phyloP scores from a whole-genome alignment of 2,329 filamentous ascomycete genomes.

The Apiospora phragmitis region DNA sequence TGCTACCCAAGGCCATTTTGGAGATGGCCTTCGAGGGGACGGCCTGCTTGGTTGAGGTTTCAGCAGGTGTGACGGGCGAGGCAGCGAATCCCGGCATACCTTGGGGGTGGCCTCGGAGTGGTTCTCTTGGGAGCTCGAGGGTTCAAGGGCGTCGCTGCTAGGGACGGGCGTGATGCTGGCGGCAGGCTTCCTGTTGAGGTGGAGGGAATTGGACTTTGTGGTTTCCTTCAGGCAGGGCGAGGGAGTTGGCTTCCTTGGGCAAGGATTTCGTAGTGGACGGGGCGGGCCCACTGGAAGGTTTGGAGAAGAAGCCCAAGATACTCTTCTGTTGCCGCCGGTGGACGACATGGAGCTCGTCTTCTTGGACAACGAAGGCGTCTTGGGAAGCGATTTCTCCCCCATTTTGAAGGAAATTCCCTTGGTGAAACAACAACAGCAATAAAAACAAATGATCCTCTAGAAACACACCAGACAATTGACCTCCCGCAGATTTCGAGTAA shows the following conservation, averaged over 20 bases:
- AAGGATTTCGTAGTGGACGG: constrained; percentile 25
- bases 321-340: constrained; percentile 63
- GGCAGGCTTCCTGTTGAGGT: constrained; percentile 39
- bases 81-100: constrained; percentile 54
- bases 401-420: background rate
- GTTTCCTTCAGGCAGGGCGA: constrained; percentile 19
- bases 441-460: background rate
- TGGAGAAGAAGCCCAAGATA: constrained; percentile 80
- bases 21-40: constrained; percentile 27
- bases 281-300: constrained; percentile 42
- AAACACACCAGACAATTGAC: background rate
- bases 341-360: constrained; percentile 49
- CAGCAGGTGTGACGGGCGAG: no score
- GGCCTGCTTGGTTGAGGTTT: no score
- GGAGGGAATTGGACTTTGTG: constrained; percentile 25
- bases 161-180: constrained; percentile 69
- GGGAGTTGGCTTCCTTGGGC: constrained; percentile 25
- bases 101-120: constrained; percentile 45
- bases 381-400: constrained; percentile 23
- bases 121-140: constrained; percentile 69
- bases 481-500: background rate
- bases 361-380: constrained; percentile 41
- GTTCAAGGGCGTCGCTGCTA: constrained; percentile 74
- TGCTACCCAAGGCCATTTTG: constrained; percentile 55
- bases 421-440: background rate